Evolutionary conservation across 2,329 filamentous ascomycete genomes (phyloP), one percentile per base, ranked within the genome.

Genomic region (Emmonsiellopsis sp.): DNA sequence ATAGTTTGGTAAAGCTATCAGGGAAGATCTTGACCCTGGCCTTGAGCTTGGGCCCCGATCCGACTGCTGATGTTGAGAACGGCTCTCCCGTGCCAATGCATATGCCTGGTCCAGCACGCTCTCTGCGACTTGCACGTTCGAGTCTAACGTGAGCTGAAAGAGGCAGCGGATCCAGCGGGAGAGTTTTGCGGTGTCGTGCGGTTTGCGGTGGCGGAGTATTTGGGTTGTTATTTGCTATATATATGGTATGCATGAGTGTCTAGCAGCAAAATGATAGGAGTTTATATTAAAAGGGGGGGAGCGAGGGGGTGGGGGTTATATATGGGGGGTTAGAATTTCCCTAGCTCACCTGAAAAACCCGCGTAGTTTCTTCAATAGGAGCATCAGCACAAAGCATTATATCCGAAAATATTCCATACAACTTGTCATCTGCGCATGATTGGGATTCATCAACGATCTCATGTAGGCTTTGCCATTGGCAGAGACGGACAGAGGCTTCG

Each of bases 141-240:
- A 72, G 1, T 79, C 72, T 0, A 90, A 69, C 0, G 85, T 79
- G 1, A 82, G 74, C 57, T 87, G 85, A 58, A 92, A 87, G 2
- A 93, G 75, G 61, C 87, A 90, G 1, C 88, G 81, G 45, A 92
- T 79, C 73, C 93, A 95, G 61, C 85, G 86, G 7, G 86, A 80
- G 1, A 94, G 73, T 60, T 82, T 83, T 1, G 85, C 77, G 44
- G 84, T 81, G 0, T 68, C 62, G 15, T 82, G 76, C 1, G 83
- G 67, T 1, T 69, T 48, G 13, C 9, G 32, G 10, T 50, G 20
- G 13, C 42, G 73, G 69, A 81, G 85, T 15, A 86, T 83, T 47
- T 82, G 74, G 61, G 87, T 86, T 62, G 93, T 80, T 55, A 91
- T 82, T 55, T 83, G 79, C 46, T 85, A 16, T 32, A 15, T 6